A percentile compares a stretch with the other conserved stretches of the same genome.
These are phyloP conservation scores for Saccharomycopsis selenospora DNA, from an alignment of 805 yeast genomes.

Conservation along the genomic window DNA sequence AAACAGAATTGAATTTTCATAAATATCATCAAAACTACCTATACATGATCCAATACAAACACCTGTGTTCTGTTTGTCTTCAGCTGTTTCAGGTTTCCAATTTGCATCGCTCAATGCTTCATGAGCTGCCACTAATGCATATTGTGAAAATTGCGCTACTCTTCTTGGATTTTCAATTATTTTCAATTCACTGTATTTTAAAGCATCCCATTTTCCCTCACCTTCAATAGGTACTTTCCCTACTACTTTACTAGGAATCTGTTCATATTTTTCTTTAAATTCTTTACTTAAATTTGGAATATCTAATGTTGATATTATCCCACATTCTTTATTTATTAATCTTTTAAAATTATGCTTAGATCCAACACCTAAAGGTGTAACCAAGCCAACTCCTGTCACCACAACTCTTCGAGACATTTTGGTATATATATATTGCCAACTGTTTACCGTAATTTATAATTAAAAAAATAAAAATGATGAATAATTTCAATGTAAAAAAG, in stretches of 20 bases:
- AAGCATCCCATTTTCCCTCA: constrained; percentile 46
- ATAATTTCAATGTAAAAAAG: no score
- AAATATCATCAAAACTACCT: constrained; percentile 73
- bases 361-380: constrained; percentile 82
- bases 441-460: no score
- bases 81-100: constrained; percentile 35
- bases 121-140: constrained; percentile 65
- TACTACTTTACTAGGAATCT: constrained; percentile 65
- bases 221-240: constrained; percentile 61
- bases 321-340: constrained; percentile 46
- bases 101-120: constrained; percentile 72
- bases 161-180: constrained; percentile 37
- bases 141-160: constrained; percentile 66
- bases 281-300: constrained; percentile 31
- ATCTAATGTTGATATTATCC: constrained; percentile 47
- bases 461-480: no score
- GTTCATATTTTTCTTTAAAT: constrained; percentile 39
- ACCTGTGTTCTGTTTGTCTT: constrained; percentile 40
- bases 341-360: constrained; percentile 45
- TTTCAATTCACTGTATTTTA: constrained; percentile 45
- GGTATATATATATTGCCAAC: no score
- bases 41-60: constrained; percentile 92
- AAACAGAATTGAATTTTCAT: constrained; percentile 53
- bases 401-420: constrained; percentile 59
- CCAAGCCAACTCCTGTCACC: constrained; percentile 83